Evolutionary conservation across 352 stramenopile genomes (phyloP), one percentile per base, ranked within the genome.

Genomic region (Thalassiosira livingstoniorum): DNA sequence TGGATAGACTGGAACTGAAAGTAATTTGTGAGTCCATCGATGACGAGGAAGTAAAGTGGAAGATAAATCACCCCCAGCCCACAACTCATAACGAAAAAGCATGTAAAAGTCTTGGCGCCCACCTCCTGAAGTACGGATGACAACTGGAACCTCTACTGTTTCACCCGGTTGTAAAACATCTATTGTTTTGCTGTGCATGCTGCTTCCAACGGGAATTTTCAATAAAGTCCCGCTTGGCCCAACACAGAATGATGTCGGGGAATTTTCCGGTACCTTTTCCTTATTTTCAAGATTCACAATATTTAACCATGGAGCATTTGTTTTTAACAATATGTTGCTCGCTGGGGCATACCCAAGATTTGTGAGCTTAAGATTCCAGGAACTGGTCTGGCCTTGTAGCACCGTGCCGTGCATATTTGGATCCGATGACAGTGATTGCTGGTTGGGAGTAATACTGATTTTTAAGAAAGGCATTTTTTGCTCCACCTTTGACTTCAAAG

Each of bases 251-350:
- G 87, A 91, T 10, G 76, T 88, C 31, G 82, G 23, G 15, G 68
- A 54, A 55, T 77, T 70, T 61, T 85, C 76, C n/a, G 43, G 64
- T 51, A 66, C 76, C 53, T 57, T 58, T 47, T 77, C 65, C 27
- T 21, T 61, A 62, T 58, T 58, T 3, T 54, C 39, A 13, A 21
- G 57, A 27, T 55, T 15, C 18, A 64, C 31, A 69, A 93, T 89
- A 51, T 90, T 85, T 11, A 95, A 80, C 91, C 91, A 95, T 37
- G 91, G 91, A n/a, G 88, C 39, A 83, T 93, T 94, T 39, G 89
- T 94, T 75, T 95, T 95, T 1, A 95, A 64, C 65, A 80, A 75
- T 0, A 93, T 72, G 29, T 86, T 86, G 5, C 66, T 82, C 7
- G 91, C 91, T 32, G 89, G 78, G 21, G 91, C 88, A 61, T 87